A percentile compares a stretch with the other conserved stretches of the same genome.
Evolutionary conservation across 1,284 basidiomycete species (phyloP).

Genomic region (Moesziomyces parantarcticus): DNA sequence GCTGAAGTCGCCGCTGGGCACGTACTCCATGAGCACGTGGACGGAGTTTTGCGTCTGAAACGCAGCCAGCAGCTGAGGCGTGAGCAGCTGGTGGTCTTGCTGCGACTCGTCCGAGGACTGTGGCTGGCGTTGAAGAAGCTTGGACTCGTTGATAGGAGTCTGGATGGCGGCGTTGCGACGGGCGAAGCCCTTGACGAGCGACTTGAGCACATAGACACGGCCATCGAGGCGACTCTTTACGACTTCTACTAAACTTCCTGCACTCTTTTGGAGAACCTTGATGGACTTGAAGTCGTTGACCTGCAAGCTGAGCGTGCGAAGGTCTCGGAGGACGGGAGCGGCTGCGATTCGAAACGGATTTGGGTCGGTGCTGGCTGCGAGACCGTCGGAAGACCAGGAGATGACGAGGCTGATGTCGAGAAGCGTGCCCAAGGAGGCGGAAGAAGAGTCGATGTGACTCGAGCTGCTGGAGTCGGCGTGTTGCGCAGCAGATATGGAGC

Average conservation of each 20-base stretch:
- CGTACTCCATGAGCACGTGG: constrained; percentile 66
- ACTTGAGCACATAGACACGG: constrained; percentile 65
- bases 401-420: constrained; percentile 54
- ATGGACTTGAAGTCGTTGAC: constrained; percentile 56
- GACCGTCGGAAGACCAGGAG: constrained; percentile 45
- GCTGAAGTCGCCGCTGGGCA: constrained; percentile 65
- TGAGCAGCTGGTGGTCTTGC: constrained; percentile 17
- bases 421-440: constrained; percentile 15
- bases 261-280: constrained; percentile 57
- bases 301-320: constrained; percentile 38
- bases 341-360: constrained; percentile 42
- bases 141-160: constrained; percentile 59
- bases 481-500: not conserved
- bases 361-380: constrained; percentile 32
- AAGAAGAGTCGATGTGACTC: not conserved
- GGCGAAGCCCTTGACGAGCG: constrained; percentile 62
- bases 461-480: constrained; percentile 10
- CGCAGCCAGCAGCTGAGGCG: constrained; percentile 60
- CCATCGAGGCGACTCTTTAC: constrained; percentile 62
- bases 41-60: constrained; percentile 63
- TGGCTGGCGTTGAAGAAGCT: constrained; percentile 42
- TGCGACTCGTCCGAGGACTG: constrained; percentile 1
- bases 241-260: constrained; percentile 60
- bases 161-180: constrained; percentile 56
- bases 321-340: constrained; percentile 16